Conservation (phyloP, 139 green algal species). For the Micractinium conductrix region DNA sequence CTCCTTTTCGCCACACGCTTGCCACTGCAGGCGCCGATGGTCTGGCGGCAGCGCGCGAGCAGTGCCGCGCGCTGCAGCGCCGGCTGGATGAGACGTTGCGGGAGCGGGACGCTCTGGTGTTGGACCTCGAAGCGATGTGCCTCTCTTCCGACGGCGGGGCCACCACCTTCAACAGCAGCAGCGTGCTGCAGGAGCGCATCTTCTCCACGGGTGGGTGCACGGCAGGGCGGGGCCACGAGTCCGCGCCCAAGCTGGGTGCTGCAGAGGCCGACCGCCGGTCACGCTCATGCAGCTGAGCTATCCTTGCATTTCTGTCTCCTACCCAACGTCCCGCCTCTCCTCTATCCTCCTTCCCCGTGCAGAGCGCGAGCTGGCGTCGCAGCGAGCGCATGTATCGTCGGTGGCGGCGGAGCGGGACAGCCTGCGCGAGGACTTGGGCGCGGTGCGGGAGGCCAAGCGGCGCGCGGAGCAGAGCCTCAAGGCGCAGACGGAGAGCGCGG, state of each 20-base stretch:
- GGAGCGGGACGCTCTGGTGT: slow-evolving; percentile 40
- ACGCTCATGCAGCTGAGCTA: background rate
- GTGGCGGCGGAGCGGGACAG: slow-evolving; percentile 38
- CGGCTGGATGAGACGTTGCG: slow-evolving; percentile 23
- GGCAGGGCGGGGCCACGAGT: no score
- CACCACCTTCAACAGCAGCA: slow-evolving; percentile 42
- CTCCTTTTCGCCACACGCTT: no score
- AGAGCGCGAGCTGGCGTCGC: slow-evolving; percentile 43
- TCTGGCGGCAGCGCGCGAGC: no score
- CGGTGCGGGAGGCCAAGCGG: slow-evolving; percentile 40
- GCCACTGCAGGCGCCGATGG: no score
- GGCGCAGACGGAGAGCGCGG: slow-evolving; percentile 20
- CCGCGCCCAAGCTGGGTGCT: background rate
- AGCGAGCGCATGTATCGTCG: slow-evolving; percentile 1
- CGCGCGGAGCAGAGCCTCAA: slow-evolving; percentile 31
- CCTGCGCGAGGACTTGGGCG: slow-evolving; percentile 43
- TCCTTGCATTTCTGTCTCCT: background rate
- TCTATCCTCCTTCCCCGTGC: background rate
- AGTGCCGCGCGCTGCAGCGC: slow-evolving; percentile 31
- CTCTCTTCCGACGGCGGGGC: slow-evolving; percentile 5
- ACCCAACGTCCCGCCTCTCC: background rate
- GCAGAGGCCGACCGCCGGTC: background rate
- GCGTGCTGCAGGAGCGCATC: slow-evolving; percentile 53
- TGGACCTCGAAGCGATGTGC: slow-evolving; percentile 47
- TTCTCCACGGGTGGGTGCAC: slow-evolving; percentile 39